A percentile compares a stretch with the other conserved stretches of the same genome.
These are phyloP conservation scores for Geum urbanum DNA, from an alignment of 306 rosid genomes.

Conservation along the genomic window DNA sequence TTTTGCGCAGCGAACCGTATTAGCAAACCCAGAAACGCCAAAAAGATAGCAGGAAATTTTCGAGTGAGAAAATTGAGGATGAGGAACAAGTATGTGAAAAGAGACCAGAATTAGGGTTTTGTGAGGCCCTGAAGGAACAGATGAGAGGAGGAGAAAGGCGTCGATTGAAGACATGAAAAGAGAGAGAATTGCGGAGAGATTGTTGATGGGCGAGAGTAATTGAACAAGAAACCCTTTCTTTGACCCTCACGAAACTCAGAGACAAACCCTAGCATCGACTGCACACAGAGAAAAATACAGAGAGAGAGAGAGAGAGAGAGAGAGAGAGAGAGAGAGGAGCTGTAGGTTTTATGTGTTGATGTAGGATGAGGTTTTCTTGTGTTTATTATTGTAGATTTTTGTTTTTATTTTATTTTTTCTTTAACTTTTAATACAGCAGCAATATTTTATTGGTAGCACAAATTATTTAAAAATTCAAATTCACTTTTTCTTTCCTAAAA, in stretches of 20 bases:
- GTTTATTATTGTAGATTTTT: no score
- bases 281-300: not conserved
- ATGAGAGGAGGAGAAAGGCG: constrained; percentile 32
- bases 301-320: not conserved
- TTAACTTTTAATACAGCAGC: no score
- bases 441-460: no score
- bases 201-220: constrained; percentile 54
- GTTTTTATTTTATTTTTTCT: no score
- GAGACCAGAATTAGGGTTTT: constrained; percentile 53
- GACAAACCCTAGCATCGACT: constrained; percentile 39
- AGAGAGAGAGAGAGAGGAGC: not conserved
- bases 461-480: no score
- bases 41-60: constrained; percentile 23
- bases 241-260: constrained; percentile 22
- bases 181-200: constrained; percentile 31
- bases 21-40: constrained; percentile 19
- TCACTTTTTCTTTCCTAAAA: no score
- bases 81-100: constrained; percentile 32
- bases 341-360: not conserved
- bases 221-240: constrained; percentile 60
- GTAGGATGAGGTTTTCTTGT: constrained; percentile 8
- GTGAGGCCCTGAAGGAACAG: constrained; percentile 66
- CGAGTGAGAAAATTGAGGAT: constrained; percentile 15
- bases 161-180: constrained; percentile 91
- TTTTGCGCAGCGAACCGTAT: constrained; percentile 32